A percentile compares a stretch with the other conserved stretches of the same genome.
phyloP scores from a whole-genome alignment of 768 basidiomycete genomes.

The Lactarius evosmus region DNA sequence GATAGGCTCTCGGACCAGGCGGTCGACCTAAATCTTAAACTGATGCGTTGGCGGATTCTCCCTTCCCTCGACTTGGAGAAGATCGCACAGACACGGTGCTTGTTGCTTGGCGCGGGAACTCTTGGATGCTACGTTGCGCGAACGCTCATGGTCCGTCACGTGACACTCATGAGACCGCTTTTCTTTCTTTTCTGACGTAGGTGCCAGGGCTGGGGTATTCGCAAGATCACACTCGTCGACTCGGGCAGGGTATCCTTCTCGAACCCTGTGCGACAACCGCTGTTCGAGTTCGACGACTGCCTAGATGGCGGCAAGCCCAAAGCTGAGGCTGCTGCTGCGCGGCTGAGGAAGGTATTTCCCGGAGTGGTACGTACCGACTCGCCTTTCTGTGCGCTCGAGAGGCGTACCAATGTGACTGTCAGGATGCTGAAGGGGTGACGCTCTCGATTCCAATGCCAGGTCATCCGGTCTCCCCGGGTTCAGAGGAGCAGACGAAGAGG shows the following conservation, averaged over 20 bases:
- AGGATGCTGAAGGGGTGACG: conserved; percentile 80
- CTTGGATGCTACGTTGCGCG: conserved; percentile 95
- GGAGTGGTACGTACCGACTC: conserved; percentile 64
- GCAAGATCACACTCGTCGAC: conserved; percentile 90
- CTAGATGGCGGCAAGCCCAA: conserved; percentile 91
- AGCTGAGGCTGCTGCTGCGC: conserved; percentile 83
- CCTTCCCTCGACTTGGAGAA: conserved; percentile 87
- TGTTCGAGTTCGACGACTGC: conserved; percentile 95
- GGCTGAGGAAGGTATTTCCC: conserved; percentile 86
- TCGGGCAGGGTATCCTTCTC: conserved; percentile 91
- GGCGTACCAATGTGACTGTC: background rate
- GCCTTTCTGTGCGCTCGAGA: background rate
- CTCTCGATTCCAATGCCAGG: conserved; percentile 96
- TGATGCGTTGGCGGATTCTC: conserved; percentile 97
- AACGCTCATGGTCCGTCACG: conserved; percentile 71
- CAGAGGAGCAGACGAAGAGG: conserved; percentile 53
- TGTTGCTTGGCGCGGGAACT: conserved; percentile 93
- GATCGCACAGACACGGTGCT: conserved; percentile 72
- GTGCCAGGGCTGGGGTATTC: conserved; percentile 88
- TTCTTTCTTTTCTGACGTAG: background rate
- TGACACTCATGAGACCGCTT: background rate
- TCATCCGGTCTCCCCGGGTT: conserved; percentile 73
- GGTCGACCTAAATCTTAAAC: conserved; percentile 94
- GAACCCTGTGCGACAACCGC: conserved; percentile 94
- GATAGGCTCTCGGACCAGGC: conserved; percentile 88